Evolutionary conservation across 148 eudicot genomes (phyloP).

Genomic region (Camellia japonica): DNA sequence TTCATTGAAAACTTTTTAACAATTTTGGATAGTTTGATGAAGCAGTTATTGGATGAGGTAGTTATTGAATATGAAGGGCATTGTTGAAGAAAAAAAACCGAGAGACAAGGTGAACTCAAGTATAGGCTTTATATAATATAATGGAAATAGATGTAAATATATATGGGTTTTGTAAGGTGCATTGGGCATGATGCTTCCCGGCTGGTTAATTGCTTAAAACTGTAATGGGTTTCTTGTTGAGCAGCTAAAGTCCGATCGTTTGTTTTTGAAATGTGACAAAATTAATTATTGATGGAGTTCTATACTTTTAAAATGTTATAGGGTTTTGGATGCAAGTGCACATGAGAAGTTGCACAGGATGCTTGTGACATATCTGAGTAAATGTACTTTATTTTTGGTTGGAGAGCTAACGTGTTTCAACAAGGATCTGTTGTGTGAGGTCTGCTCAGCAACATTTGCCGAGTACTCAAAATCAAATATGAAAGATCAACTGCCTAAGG

Average conservation of each 20-base stretch:
- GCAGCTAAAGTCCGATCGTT: too few species aligned
- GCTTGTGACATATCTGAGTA: constrained; percentile 52
- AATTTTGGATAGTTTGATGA: too few species aligned
- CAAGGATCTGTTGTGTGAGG: too few species aligned
- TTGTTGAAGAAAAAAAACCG: too few species aligned
- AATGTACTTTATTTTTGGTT: constrained; percentile 46
- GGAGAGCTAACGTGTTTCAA: constrained; percentile 34
- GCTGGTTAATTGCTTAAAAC: neutral
- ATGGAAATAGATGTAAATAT: too few species aligned
- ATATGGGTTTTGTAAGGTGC: neutral
- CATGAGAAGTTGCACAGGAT: constrained; percentile 45
- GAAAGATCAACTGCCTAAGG: constrained; percentile 56
- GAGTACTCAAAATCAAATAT: constrained; percentile 44
- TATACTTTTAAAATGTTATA: neutral
- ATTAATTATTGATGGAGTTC: constrained; percentile 15
- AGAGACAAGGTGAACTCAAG: too few species aligned
- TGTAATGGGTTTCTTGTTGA: neutral
- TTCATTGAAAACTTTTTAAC: too few species aligned
- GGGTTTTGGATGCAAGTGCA: constrained; percentile 45
- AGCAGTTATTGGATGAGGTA: too few species aligned
- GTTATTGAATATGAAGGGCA: too few species aligned
- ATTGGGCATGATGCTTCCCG: neutral
- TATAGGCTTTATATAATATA: neutral
- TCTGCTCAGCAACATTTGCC: constrained; percentile 26
- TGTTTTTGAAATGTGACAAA: neutral